Evolutionary conservation across 768 basidiomycete species (phyloP).

Genomic region (Suillus bovinus): DNA sequence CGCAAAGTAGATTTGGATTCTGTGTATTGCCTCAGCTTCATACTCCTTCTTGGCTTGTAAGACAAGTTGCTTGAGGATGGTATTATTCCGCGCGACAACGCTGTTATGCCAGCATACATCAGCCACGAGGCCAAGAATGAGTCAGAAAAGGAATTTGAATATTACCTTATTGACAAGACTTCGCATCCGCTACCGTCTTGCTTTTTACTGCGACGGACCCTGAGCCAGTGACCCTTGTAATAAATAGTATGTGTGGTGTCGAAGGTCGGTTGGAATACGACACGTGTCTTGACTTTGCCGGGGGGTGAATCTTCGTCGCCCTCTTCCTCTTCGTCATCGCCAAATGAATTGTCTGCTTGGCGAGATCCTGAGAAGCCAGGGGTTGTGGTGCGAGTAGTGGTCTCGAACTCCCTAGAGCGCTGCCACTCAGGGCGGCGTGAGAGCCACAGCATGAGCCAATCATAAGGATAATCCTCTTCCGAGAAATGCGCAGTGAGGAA

Average conservation of each 20-base stretch:
- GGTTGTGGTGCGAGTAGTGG: conserved; percentile 73
- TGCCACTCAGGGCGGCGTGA: conserved; percentile 87
- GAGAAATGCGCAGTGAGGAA: conserved; percentile 90
- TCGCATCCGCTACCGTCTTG: conserved; percentile 69
- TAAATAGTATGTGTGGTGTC: conserved; percentile 90
- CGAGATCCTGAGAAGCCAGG: conserved; percentile 53
- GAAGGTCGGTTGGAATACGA: conserved; percentile 86
- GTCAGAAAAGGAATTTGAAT: conserved; percentile 17
- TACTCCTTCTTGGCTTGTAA: conserved; percentile 89
- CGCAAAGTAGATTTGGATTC: conserved; percentile 88
- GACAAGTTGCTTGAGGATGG: conserved; percentile 85
- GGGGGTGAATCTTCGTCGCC: conserved; percentile 51
- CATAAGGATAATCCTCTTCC: conserved; percentile 88
- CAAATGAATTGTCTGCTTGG: conserved; percentile 55
- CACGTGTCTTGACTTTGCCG: conserved; percentile 73
- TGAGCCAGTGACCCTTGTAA: conserved; percentile 82
- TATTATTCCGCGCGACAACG: conserved; percentile 82
- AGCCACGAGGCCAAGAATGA: conserved; percentile 5
- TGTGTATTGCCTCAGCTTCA: conserved; percentile 82
- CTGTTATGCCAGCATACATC: conserved; percentile 37
- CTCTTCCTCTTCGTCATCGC: conserved; percentile 43
- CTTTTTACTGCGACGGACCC: conserved; percentile 71
- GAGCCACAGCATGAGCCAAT: conserved; percentile 92
- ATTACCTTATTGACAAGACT: conserved; percentile 73
- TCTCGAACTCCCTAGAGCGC: conserved; percentile 86